Evolutionary conservation across 768 basidiomycete species (phyloP).

Genomic region (Trametes cinnabarina): DNA sequence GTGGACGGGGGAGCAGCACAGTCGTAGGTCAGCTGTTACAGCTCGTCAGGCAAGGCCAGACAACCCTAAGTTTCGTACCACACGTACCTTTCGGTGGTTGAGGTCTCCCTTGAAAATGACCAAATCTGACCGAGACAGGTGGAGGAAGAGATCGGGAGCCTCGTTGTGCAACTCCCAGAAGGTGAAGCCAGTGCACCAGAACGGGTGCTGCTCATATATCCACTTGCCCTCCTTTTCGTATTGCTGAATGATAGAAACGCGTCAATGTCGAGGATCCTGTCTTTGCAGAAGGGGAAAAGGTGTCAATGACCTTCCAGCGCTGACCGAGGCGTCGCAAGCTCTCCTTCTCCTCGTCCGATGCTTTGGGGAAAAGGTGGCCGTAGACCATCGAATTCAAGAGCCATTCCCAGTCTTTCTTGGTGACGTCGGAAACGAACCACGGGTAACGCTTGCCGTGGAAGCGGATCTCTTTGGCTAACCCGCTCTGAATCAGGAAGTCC

Average conservation of each 20-base stretch:
- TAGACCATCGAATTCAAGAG: conserved; percentile 83
- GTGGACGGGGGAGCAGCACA: conserved; percentile 84
- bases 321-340: conserved; percentile 75
- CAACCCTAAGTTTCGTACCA: too few relatives aligned
- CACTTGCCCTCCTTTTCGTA: conserved; percentile 92
- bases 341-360: conserved; percentile 74
- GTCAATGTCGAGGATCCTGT: not conserved
- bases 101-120: conserved; percentile 95
- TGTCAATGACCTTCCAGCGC: conserved; percentile 78
- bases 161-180: conserved; percentile 85
- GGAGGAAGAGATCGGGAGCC: conserved; percentile 88
- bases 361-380: conserved; percentile 88
- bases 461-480: conserved; percentile 76
- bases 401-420: conserved; percentile 94
- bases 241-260: conserved; percentile 45
- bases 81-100: conserved; percentile 73
- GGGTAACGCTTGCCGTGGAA: conserved; percentile 97
- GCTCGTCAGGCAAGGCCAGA: not conserved
- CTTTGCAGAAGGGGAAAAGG: not conserved
- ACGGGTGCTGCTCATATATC: conserved; percentile 92
- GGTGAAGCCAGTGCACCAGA: conserved; percentile 96
- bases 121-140: conserved; percentile 85
- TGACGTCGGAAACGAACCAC: conserved; percentile 95
- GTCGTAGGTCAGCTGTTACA: conserved; percentile 62
- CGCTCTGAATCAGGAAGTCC: conserved; percentile 91